Percentiles rank a stretch among this genome's conserved stretches.
Evolutionary conservation across 306 rosid genomes (phyloP).

Genomic region (Oxytropis ochrocephala): DNA sequence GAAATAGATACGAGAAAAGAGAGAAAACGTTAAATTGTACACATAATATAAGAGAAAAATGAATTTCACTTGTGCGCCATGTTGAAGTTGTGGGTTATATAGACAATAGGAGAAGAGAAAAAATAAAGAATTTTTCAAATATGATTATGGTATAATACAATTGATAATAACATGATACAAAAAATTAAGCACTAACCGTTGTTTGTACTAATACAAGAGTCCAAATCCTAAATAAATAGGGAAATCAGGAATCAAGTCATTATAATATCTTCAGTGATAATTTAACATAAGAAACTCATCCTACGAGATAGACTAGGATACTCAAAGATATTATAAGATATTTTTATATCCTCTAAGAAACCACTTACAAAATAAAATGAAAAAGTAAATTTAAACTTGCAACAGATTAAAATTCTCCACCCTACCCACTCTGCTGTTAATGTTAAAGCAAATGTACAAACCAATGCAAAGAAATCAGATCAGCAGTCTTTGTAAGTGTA

Average conservation of each 20-base stretch:
- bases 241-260: no score
- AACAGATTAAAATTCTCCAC: neutral
- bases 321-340: no score
- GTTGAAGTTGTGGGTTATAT: no score
- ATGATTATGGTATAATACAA: no score
- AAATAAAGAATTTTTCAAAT: neutral
- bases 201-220: no score
- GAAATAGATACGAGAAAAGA: neutral
- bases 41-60: neutral
- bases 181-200: no score
- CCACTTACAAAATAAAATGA: neutral
- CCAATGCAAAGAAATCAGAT: neutral
- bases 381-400: neutral
- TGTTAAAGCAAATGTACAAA: neutral
- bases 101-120: neutral
- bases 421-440: neutral
- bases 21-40: neutral
- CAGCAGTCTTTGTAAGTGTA: neutral
- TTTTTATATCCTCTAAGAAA: no score
- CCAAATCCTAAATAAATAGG: no score
- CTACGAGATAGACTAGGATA: no score
- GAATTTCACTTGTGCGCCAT: neutral
- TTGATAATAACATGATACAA: no score
- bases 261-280: no score
- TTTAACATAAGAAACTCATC: no score